Conservation (phyloP, 768 basidiomycete species). For the Auriscalpium microsporum region DNA sequence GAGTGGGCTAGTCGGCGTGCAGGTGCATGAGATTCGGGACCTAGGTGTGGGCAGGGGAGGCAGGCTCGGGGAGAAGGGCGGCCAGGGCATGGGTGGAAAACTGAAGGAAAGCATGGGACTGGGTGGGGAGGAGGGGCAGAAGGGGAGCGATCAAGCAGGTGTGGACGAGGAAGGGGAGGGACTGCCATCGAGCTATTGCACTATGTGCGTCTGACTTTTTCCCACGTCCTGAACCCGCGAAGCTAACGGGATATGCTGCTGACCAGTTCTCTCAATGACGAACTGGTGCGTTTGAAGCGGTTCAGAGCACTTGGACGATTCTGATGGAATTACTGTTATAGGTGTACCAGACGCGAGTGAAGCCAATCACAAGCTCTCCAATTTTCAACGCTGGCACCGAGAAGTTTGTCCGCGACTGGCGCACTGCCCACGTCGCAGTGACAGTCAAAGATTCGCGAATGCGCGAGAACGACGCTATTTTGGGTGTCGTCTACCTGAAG, state of each 20-base stretch:
- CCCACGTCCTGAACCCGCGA: background rate
- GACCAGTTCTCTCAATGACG: slow-evolving; percentile 37
- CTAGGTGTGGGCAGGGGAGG: slow-evolving; percentile 30
- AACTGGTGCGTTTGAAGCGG: slow-evolving; percentile 24
- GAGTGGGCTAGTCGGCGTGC: slow-evolving; percentile 55
- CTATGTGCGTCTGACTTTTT: slow-evolving; percentile 21
- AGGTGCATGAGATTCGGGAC: slow-evolving; percentile 58
- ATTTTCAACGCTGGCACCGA: slow-evolving; percentile 58
- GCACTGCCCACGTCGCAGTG: slow-evolving; percentile 48
- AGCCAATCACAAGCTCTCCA: slow-evolving; percentile 26
- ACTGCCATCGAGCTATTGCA: slow-evolving; percentile 60
- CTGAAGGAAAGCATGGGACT: slow-evolving; percentile 27
- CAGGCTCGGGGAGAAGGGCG: background rate
- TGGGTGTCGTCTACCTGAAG: slow-evolving; percentile 60
- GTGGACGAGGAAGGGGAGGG: slow-evolving; percentile 49
- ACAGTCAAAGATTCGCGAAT: slow-evolving; percentile 53
- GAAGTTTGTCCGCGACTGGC: slow-evolving; percentile 58
- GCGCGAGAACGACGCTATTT: slow-evolving; percentile 56
- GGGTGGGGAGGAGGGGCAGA: slow-evolving; percentile 46
- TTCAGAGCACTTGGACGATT: background rate
- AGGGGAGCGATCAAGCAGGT: slow-evolving; percentile 46
- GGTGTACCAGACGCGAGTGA: slow-evolving; percentile 26
- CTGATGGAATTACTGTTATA: background rate
- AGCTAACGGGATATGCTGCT: slow-evolving; percentile 18
- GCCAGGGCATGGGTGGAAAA: slow-evolving; percentile 25